These are phyloP conservation scores for Wickerhamomyces alni DNA, from an alignment of 805 yeast species.

Conservation along the genomic window DNA sequence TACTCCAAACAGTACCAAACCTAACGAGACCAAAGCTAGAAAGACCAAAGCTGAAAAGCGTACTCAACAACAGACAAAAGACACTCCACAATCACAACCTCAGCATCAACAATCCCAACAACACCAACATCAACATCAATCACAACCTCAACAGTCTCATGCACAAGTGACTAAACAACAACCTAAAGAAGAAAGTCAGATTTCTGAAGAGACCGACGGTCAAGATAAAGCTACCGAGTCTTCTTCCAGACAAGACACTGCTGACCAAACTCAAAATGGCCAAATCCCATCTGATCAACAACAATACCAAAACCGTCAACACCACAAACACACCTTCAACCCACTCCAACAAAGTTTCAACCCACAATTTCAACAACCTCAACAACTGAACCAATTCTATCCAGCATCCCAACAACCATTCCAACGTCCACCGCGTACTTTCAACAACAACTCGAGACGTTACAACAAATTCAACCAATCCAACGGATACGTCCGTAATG, in stretches of 20 bases:
- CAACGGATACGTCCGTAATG: constrained; percentile 5
- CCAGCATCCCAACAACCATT: constrained; percentile 9
- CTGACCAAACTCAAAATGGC: constrained; percentile 4
- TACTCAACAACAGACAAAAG: constrained; percentile 1
- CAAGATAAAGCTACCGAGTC: constrained; percentile 3
- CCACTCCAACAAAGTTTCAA: constrained; percentile 1
- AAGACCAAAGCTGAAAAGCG: constrained; percentile 18
- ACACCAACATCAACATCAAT: neutral
- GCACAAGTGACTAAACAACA: neutral
- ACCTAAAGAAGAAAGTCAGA: neutral
- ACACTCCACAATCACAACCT: too few relatives aligned
- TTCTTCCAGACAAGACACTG: constrained; percentile 8
- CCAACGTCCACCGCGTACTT: constrained; percentile 19
- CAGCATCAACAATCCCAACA: neutral
- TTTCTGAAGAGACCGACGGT: constrained; percentile 4
- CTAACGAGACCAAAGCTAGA: constrained; percentile 10
- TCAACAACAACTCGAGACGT: constrained; percentile 18
- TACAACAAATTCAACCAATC: constrained; percentile 16
- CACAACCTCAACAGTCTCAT: neutral
- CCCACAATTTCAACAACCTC: constrained; percentile 5
- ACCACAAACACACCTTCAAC: constrained; percentile 8
- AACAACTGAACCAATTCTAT: constrained; percentile 5
- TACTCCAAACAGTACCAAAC: constrained; percentile 2
- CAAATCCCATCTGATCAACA: constrained; percentile 11
- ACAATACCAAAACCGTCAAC: constrained; percentile 9